phyloP scores from a whole-genome alignment of 352 stramenopile genomes.

The Globisporangium rhizosaccharum region DNA sequence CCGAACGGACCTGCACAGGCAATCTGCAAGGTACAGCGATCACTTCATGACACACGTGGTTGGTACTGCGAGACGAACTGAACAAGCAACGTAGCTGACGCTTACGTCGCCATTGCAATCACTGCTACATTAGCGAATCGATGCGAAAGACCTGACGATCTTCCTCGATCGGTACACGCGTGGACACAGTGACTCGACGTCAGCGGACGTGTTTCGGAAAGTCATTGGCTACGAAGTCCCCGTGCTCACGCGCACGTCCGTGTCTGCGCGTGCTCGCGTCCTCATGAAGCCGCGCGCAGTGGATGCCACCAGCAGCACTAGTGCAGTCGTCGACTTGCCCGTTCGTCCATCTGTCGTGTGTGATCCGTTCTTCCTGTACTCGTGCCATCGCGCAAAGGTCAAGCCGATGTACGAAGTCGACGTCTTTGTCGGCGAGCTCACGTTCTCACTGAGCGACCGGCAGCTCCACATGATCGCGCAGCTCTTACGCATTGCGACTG shows the following conservation, averaged over 20 bases:
- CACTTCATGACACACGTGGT: neutral
- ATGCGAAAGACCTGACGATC: conserved; percentile 76
- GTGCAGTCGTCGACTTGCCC: conserved; percentile 14
- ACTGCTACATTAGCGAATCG: conserved; percentile 31
- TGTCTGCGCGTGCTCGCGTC: conserved; percentile 53
- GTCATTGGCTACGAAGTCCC: conserved; percentile 79
- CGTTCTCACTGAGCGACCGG: conserved; percentile 77
- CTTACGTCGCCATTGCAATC: neutral
- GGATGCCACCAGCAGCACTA: conserved; percentile 5
- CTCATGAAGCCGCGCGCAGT: conserved; percentile 32
- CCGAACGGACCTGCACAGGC: conserved; percentile 34
- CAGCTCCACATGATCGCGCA: conserved; percentile 80
- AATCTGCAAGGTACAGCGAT: conserved; percentile 46
- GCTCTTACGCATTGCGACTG: conserved; percentile 38
- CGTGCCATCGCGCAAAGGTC: conserved; percentile 34
- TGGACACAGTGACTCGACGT: conserved; percentile 23
- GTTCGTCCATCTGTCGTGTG: conserved; percentile 35
- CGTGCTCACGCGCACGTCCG: conserved; percentile 62
- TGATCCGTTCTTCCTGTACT: conserved; percentile 73
- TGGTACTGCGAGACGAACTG: neutral
- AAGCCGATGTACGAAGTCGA: conserved; percentile 60
- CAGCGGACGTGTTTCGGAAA: conserved; percentile 46
- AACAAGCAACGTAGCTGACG: no score
- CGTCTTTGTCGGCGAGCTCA: conserved; percentile 59
- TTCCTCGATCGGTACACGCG: conserved; percentile 81